A percentile compares a stretch with the other conserved stretches of the same genome.
These are phyloP conservation scores for Hyphopichia wangnamkhiaoensis DNA, from an alignment of 1,139 yeast species.

Conservation along the genomic window DNA sequence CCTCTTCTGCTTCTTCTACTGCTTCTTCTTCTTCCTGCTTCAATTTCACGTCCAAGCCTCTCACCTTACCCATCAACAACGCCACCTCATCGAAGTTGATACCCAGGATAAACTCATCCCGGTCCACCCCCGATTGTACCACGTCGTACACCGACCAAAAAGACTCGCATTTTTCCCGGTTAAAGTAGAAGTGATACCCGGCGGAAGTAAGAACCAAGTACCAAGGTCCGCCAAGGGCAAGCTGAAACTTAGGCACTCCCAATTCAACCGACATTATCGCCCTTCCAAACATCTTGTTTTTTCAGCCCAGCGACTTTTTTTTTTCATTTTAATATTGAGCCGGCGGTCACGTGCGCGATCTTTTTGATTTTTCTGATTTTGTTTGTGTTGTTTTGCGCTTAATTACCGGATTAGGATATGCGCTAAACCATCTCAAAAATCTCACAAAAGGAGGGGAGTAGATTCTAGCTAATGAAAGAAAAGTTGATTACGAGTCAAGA, in stretches of 20 bases:
- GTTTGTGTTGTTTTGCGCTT: no score
- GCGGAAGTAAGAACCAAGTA: slow-evolving; percentile 29
- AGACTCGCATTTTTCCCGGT: slow-evolving; percentile 18
- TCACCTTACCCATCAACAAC: slow-evolving; percentile 30
- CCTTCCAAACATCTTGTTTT: no score
- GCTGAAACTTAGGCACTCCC: slow-evolving; percentile 1
- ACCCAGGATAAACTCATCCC: slow-evolving; percentile 17
- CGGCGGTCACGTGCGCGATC: no score
- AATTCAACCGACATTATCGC: no score
- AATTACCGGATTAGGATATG: no score
- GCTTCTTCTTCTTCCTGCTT: slow-evolving; percentile 5
- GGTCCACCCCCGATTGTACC: slow-evolving; percentile 15
- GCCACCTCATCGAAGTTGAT: slow-evolving; percentile 35
- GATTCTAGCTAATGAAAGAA: no score
- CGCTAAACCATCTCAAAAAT: no score
- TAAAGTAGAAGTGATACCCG: slow-evolving; percentile 35
- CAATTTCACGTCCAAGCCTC: slow-evolving; percentile 22
- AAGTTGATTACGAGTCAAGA: no score
- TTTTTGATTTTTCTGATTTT: no score
- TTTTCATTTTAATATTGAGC: no score
- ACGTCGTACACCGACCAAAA: slow-evolving; percentile 39
- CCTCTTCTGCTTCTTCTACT: slow-evolving; percentile 7
- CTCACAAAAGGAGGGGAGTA: no score
- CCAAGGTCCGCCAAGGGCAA: slow-evolving; percentile 19
- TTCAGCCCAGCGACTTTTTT: no score